Base-by-base conservation (phyloP, 2,329 filamentous ascomycete species). In the Calonectria pseudoturangicola region DNA sequence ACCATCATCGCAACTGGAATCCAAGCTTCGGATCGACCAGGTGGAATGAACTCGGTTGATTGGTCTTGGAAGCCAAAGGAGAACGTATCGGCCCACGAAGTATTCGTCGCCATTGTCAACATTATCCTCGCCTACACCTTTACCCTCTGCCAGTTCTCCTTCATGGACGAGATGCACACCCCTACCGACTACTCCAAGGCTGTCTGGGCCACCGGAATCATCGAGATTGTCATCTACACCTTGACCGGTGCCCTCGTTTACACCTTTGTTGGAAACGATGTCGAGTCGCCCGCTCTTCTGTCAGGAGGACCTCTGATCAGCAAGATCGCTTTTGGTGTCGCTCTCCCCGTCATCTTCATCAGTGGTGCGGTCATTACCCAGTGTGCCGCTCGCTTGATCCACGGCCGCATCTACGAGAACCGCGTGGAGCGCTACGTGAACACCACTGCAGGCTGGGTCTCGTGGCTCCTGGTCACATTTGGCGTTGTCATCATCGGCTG, bases 151-250 rank as follows among this genome's bases (percentile, higher is more conserved):
- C 70, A 72, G 15, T 72, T 72, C 50, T 72, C 70, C 5, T 72
- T 72, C 65, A 72, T 72, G 70, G 70, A 72, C 50, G 70, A 72
- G 43, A 72, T 72, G 70, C 70, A 72, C 56, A 72, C 65, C 4
- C 70, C 70, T 6, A 36, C 33, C 48, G 65, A 72, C 33, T 72
- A 72, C 58, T 56, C 70, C 65, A 72, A 72, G 56, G 70, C 70
- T n/a, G 70, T 72, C 16, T 72, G 70, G 70, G 70, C 65, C 3
- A 72, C 70, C 18, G 70, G 70, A 50, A 68, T 72, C 27, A 67
- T 72, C 33, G 70, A 72, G 28, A 72, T 72, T 30, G 36, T 72
- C 65, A 68, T 72, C 65, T 72, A 72, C 58, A 72, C 70, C 3
- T 36, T 72, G 65, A 72, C 70, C 6, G 70, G 70, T n/a, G 70